Evolutionary conservation across 805 yeast genomes (phyloP).

Genomic region (Pichia heedii): DNA sequence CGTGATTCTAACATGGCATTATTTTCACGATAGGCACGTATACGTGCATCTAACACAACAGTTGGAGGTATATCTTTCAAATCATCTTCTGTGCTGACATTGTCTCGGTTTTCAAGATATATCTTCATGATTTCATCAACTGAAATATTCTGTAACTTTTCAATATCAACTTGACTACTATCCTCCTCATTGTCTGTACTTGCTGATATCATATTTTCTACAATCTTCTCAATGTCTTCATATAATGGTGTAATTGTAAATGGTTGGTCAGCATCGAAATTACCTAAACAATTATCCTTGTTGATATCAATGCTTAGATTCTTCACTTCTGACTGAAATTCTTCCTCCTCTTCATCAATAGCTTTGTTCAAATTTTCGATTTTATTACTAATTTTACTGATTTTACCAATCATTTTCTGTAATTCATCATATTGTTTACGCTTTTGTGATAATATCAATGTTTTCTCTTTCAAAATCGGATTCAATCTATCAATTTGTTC

Average conservation of each 20-base stretch:
- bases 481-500: conserved; percentile 44
- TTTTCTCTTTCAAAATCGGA: conserved; percentile 47
- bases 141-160: conserved; percentile 9
- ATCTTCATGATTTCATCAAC: conserved; percentile 9
- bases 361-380: conserved; percentile 53
- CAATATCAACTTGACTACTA: neutral
- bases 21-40: conserved; percentile 70
- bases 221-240: conserved; percentile 36
- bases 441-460: conserved; percentile 39
- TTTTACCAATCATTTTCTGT: conserved; percentile 32
- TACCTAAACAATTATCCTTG: conserved; percentile 39
- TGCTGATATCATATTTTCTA: conserved; percentile 1
- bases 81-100: conserved; percentile 8
- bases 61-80: conserved; percentile 35
- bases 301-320: conserved; percentile 24
- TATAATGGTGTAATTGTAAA: conserved; percentile 59
- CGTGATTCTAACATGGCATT: conserved; percentile 46
- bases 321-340: conserved; percentile 36
- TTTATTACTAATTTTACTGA: conserved; percentile 45
- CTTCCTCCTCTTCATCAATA: conserved; percentile 50
- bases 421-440: conserved; percentile 45
- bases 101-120: neutral
- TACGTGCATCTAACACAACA: conserved; percentile 59
- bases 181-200: neutral
- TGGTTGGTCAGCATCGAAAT: conserved; percentile 87